phyloP scores from a whole-genome alignment of 2,329 filamentous ascomycete genomes.

The Ascochyta fabae region DNA sequence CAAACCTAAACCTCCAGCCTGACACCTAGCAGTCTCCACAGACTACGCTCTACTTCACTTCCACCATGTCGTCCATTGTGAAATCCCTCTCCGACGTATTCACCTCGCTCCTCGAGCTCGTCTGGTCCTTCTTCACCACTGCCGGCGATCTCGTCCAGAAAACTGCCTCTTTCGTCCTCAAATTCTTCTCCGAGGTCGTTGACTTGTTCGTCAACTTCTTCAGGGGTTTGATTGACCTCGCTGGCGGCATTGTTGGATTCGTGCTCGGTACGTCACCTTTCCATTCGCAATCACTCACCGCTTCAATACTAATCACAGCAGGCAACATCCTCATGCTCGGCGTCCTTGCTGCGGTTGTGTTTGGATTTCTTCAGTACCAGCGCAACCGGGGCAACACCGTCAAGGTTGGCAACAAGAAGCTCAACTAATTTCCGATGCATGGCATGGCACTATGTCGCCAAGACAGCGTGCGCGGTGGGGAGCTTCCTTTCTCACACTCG shows the following conservation, averaged over 20 bases:
- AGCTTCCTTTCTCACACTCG: background rate
- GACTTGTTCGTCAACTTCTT: slow-evolving; percentile 43
- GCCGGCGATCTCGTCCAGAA: slow-evolving; percentile 40
- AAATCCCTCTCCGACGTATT: slow-evolving; percentile 41
- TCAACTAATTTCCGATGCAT: slow-evolving; percentile 35
- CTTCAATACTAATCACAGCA: slow-evolving; percentile 5
- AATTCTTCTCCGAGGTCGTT: slow-evolving; percentile 35
- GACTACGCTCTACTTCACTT: background rate
- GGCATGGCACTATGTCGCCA: background rate
- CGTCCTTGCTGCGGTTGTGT: slow-evolving; percentile 38
- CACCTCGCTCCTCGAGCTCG: slow-evolving; percentile 41
- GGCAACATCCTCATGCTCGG: slow-evolving; percentile 46
- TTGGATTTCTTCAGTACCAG: slow-evolving; percentile 48
- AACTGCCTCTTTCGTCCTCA: slow-evolving; percentile 37
- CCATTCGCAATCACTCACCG: background rate
- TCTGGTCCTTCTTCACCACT: slow-evolving; percentile 47
- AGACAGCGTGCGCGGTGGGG: background rate
- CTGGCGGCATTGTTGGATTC: slow-evolving; percentile 44
- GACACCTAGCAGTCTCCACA: background rate
- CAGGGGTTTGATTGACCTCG: slow-evolving; percentile 41
- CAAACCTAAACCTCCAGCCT: background rate
- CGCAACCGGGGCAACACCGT: slow-evolving; percentile 45
- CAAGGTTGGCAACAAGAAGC: slow-evolving; percentile 47
- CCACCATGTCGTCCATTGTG: slow-evolving; percentile 45
- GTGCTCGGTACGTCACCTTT: slow-evolving; percentile 34